A percentile compares a stretch with the other conserved stretches of the same genome.
These are phyloP conservation scores for Colletotrichum destructivum DNA, from an alignment of 2,329 filamentous ascomycete species.

Conservation along the genomic window DNA sequence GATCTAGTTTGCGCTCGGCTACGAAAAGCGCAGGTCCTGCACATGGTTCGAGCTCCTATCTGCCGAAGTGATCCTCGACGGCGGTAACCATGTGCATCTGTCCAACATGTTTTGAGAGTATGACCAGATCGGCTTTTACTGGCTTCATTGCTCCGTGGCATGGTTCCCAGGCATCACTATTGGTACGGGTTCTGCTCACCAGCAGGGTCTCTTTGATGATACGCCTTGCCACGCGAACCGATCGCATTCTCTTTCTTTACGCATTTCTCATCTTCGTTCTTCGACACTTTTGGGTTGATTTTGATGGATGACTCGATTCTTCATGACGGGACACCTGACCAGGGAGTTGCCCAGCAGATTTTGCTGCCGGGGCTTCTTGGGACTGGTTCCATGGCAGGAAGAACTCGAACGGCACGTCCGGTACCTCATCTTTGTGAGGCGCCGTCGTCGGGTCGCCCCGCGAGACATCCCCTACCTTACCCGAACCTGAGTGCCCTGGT, in stretches of 20 bases:
- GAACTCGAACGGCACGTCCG: slow-evolving; percentile 57
- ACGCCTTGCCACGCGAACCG: slow-evolving; percentile 54
- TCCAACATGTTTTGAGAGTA: slow-evolving; percentile 44
- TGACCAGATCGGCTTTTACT: slow-evolving; percentile 37
- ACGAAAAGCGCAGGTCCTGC: slow-evolving; percentile 75
- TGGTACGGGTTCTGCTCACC: slow-evolving; percentile 42
- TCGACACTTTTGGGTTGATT: slow-evolving; percentile 49
- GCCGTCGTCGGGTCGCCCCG: slow-evolving; percentile 47
- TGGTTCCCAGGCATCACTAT: slow-evolving; percentile 39
- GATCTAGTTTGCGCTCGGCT: slow-evolving; percentile 85
- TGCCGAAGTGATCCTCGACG: slow-evolving; percentile 58
- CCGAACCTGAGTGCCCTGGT: slow-evolving; percentile 25
- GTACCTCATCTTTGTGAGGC: slow-evolving; percentile 51
- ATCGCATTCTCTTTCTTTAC: slow-evolving; percentile 51
- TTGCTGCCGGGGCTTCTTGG: slow-evolving; percentile 2
- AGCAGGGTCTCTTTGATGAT: slow-evolving; percentile 40
- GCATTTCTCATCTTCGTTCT: slow-evolving; percentile 60
- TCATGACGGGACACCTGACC: slow-evolving; percentile 45
- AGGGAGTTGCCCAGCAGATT: neutral
- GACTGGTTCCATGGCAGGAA: slow-evolving; percentile 31
- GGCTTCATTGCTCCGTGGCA: slow-evolving; percentile 38
- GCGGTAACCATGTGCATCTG: slow-evolving; percentile 44
- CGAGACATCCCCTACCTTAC: slow-evolving; percentile 31
- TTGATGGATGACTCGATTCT: slow-evolving; percentile 55
- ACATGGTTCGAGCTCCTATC: slow-evolving; percentile 59